Percentiles rank a stretch among this genome's conserved stretches.
Conservation (phyloP, 2,329 filamentous ascomycete species). For the Aspergillus quadricinctus region DNA sequence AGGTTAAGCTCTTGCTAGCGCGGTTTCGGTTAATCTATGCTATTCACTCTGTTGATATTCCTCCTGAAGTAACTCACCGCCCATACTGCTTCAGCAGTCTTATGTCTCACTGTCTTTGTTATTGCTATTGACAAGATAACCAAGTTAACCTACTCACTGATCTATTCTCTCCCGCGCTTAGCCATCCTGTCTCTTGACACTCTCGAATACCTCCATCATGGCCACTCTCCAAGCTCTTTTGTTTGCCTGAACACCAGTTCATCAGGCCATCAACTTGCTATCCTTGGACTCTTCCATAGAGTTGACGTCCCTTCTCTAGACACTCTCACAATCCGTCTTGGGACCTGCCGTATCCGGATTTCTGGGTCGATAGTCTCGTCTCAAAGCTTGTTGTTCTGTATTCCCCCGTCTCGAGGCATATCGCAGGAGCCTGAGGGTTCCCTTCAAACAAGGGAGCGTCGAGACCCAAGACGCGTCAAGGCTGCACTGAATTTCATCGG, state of each 20-base stretch:
- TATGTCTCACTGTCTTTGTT: slow-evolving; percentile 1
- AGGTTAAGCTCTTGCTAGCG: neutral
- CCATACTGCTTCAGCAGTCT: slow-evolving; percentile 7
- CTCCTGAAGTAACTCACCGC: slow-evolving; percentile 11
- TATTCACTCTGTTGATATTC: slow-evolving; percentile 2
- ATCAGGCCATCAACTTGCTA: neutral
- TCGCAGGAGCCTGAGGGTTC: neutral
- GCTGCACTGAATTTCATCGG: neutral
- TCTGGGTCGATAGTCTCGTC: neutral
- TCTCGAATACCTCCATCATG: slow-evolving; percentile 7
- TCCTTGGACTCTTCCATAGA: neutral
- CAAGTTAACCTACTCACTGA: neutral
- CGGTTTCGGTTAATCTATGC: slow-evolving; percentile 1
- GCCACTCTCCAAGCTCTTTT: slow-evolving; percentile 1
- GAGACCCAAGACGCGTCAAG: neutral
- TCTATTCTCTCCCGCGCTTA: neutral
- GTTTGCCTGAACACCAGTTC: slow-evolving; percentile 3
- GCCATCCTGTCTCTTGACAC: neutral
- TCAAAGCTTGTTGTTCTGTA: neutral
- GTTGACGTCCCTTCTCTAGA: neutral
- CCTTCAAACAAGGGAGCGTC: neutral
- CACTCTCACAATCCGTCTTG: neutral
- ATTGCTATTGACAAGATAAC: neutral
- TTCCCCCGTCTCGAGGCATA: neutral
- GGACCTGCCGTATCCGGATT: neutral